These are phyloP conservation scores for Colletotrichum simmondsii DNA, from an alignment of 2,329 filamentous ascomycete genomes.

Conservation along the genomic window DNA sequence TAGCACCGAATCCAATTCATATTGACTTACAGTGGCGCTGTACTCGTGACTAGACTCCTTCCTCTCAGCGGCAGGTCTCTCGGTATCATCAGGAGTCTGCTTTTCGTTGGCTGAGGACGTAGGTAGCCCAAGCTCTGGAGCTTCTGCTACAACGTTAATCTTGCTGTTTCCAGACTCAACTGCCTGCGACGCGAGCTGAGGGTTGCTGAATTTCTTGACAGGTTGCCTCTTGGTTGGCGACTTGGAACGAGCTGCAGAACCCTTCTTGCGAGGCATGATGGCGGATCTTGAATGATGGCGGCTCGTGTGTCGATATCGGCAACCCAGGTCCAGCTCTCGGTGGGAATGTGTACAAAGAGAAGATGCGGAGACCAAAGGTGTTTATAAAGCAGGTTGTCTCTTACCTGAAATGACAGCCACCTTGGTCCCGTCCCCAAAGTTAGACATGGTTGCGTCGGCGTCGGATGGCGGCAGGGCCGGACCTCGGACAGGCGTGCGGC, in stretches of 20 bases:
- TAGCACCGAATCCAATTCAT: no score
- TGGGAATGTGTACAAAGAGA: neutral
- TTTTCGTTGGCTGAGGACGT: neutral
- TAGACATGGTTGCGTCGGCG: conserved; percentile 31
- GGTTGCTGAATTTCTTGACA: conserved; percentile 24
- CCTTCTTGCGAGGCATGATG: conserved; percentile 35
- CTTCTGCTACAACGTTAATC: conserved; percentile 33
- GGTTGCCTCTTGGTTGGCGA: conserved; percentile 20
- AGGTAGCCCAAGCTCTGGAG: conserved; percentile 32
- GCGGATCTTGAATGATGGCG: neutral
- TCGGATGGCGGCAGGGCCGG: conserved; percentile 27
- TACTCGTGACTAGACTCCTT: conserved; percentile 26
- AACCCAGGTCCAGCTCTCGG: neutral
- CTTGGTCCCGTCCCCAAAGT: conserved; percentile 32
- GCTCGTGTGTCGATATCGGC: neutral
- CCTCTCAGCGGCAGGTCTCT: conserved; percentile 15
- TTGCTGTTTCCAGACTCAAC: conserved; percentile 23
- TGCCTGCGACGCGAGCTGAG: conserved; percentile 22
- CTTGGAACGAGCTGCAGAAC: conserved; percentile 14
- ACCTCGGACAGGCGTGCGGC: conserved; percentile 29
- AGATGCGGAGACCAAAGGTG: conserved; percentile 10
- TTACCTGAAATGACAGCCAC: conserved; percentile 32
- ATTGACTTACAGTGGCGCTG: conserved; percentile 13
- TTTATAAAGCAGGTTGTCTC: conserved; percentile 12
- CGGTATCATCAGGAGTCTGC: neutral